Evolutionary conservation across 148 eudicot genomes (phyloP).

Genomic region (Nepenthes gracilis): DNA sequence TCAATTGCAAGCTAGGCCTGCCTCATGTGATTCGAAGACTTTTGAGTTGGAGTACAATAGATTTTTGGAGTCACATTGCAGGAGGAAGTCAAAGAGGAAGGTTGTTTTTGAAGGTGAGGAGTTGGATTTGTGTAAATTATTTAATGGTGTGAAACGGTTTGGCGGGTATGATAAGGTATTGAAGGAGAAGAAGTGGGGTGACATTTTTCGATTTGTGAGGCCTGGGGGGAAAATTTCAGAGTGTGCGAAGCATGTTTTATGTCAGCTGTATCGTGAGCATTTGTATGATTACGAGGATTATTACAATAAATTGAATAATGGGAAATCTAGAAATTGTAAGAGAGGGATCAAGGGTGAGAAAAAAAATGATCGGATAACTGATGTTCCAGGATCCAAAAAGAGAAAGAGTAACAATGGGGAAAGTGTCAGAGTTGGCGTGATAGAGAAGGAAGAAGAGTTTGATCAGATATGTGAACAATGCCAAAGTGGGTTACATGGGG

Average conservation of each 20-base stretch:
- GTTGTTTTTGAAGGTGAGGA: conserved; percentile 90
- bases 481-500: conserved; percentile 92
- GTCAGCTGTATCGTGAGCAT: conserved; percentile 74
- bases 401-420: conserved; percentile 55
- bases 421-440: conserved; percentile 29
- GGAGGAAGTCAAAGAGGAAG: conserved; percentile 61
- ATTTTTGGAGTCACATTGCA: conserved; percentile 68
- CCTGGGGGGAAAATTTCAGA: conserved; percentile 54
- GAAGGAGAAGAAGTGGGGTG: conserved; percentile 89
- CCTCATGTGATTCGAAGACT: conserved; percentile 85
- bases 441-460: conserved; percentile 37
- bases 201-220: conserved; percentile 64
- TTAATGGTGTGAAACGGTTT: conserved; percentile 82
- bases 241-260: conserved; percentile 84
- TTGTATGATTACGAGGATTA: conserved; percentile 82
- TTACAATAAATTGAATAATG: conserved; percentile 42
- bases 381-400: conserved; percentile 36
- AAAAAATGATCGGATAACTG: conserved; percentile 31
- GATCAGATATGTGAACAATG: conserved; percentile 96
- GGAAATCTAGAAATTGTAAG: conserved; percentile 36
- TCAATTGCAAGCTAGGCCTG: conserved; percentile 72
- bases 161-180: conserved; percentile 91
- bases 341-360: conserved; percentile 21
- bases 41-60: conserved; percentile 83
- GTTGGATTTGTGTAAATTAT: conserved; percentile 81